A percentile compares a stretch with the other conserved stretches of the same genome.
Evolutionary conservation across 2,329 filamentous ascomycete genomes (phyloP).

Genomic region (Colletotrichum zoysiae): DNA sequence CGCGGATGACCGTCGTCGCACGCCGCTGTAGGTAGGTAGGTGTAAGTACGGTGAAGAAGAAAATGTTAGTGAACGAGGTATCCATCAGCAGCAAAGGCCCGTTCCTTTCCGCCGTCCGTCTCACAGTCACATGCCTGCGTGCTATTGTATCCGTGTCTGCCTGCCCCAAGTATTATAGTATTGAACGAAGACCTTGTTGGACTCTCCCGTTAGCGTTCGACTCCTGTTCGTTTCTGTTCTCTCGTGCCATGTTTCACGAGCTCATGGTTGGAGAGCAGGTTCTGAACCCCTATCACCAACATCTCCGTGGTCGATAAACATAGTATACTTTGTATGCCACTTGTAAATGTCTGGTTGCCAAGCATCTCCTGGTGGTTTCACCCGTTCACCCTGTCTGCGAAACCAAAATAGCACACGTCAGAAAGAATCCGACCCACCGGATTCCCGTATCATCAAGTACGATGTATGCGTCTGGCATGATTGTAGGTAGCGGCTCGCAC

Average conservation of each 20-base stretch:
- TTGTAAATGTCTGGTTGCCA: not conserved
- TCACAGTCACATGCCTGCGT: constrained; percentile 19
- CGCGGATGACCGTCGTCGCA: constrained; percentile 33
- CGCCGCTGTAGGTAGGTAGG: not conserved
- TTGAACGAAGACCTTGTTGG: not conserved
- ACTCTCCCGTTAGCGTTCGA: not conserved
- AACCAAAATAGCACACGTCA: not conserved
- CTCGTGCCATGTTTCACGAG: not conserved
- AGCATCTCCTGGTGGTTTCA: constrained; percentile 5
- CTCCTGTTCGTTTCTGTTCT: not conserved
- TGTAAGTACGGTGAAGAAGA: not conserved
- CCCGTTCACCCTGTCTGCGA: constrained; percentile 6
- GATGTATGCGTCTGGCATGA: not conserved
- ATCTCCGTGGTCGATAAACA: not conserved
- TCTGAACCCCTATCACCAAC: not conserved
- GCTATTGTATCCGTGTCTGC: not conserved
- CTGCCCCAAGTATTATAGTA: too few species aligned
- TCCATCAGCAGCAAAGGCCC: not conserved
- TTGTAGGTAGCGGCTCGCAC: not conserved
- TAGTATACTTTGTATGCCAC: not conserved
- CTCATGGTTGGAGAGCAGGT: not conserved
- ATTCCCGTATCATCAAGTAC: not conserved
- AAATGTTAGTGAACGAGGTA: constrained; percentile 37
- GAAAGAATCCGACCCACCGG: not conserved
- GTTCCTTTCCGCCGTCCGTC: constrained; percentile 37